phyloP scores from a whole-genome alignment of 1,139 yeast genomes.

The Hansenula sp. region DNA sequence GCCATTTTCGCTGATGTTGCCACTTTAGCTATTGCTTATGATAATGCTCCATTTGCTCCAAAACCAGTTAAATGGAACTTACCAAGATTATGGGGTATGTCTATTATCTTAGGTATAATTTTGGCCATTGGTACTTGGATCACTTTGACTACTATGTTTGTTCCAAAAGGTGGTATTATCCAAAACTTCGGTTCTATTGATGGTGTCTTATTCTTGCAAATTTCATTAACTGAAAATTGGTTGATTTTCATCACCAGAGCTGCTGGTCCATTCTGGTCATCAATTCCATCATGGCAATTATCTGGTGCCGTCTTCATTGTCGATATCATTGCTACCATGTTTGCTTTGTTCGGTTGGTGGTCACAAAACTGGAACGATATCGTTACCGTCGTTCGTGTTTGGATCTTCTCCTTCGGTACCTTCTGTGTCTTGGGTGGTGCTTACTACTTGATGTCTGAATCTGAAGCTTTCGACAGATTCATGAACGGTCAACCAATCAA shows the following conservation, averaged over 20 bases:
- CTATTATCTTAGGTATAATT: constrained; percentile 73
- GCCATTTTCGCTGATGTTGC: constrained; percentile 96
- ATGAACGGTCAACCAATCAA: constrained; percentile 86
- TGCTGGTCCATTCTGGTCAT: constrained; percentile 94
- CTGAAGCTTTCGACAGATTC: constrained; percentile 84
- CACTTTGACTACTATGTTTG: constrained; percentile 85
- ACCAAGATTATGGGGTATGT: constrained; percentile 97
- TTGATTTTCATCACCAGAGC: constrained; percentile 94
- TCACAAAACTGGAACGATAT: constrained; percentile 97
- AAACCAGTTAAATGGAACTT: constrained; percentile 98
- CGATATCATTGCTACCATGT: constrained; percentile 86
- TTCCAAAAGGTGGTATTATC: constrained; percentile 83
- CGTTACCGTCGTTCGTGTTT: constrained; percentile 88
- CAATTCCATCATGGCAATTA: constrained; percentile 91
- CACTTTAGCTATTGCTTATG: constrained; percentile 91
- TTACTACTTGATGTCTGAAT: constrained; percentile 87
- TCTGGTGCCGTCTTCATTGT: constrained; percentile 87
- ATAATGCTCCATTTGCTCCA: constrained; percentile 96
- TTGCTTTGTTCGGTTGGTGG: constrained; percentile 96
- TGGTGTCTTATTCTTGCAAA: constrained; percentile 88
- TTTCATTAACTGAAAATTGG: constrained; percentile 94
- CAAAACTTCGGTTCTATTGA: constrained; percentile 93
- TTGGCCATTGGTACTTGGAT: constrained; percentile 92
- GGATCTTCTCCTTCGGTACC: constrained; percentile 95
- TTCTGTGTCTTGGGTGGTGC: constrained; percentile 97